A percentile compares a stretch with the other conserved stretches of the same genome.
Conservation (phyloP, 495 filamentous ascomycete species). For the Aspergillus cavernicola region DNA sequence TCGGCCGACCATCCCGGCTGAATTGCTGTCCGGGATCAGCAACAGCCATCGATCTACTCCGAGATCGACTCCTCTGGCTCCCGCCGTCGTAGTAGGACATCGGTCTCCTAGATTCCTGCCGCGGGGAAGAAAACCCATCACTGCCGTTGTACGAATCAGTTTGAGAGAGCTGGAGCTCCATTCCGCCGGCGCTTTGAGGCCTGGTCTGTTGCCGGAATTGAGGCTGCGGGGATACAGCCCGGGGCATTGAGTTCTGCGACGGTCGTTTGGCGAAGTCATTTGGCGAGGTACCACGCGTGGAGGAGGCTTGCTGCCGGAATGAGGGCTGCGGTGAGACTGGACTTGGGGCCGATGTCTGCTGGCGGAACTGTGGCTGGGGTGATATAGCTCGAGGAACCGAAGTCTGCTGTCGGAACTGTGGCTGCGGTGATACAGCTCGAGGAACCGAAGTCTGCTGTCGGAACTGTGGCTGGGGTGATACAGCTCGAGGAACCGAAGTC, state of each 20-base stretch:
- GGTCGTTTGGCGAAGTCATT: slow-evolving; percentile 4
- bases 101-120: slow-evolving; percentile 36
- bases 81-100: slow-evolving; percentile 58
- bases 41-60: slow-evolving; percentile 77
- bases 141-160: slow-evolving; percentile 47
- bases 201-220: slow-evolving; percentile 57
- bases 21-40: slow-evolving; percentile 60
- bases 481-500: background rate
- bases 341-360: background rate
- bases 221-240: slow-evolving; percentile 54
- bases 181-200: slow-evolving; percentile 64
- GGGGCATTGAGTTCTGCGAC: slow-evolving; percentile 30
- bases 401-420: background rate
- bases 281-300: background rate
- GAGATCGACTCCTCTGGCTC: slow-evolving; percentile 50
- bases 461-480: background rate
- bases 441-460: background rate
- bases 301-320: background rate
- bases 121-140: slow-evolving; percentile 53
- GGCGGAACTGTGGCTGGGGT: background rate
- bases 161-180: slow-evolving; percentile 76
- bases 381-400: background rate
- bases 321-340: slow-evolving; percentile 20
- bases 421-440: background rate
- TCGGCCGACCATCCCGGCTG: slow-evolving; percentile 79